Conservation (phyloP, 805 yeast species). For the Saccharomycopsis guyanensis region DNA sequence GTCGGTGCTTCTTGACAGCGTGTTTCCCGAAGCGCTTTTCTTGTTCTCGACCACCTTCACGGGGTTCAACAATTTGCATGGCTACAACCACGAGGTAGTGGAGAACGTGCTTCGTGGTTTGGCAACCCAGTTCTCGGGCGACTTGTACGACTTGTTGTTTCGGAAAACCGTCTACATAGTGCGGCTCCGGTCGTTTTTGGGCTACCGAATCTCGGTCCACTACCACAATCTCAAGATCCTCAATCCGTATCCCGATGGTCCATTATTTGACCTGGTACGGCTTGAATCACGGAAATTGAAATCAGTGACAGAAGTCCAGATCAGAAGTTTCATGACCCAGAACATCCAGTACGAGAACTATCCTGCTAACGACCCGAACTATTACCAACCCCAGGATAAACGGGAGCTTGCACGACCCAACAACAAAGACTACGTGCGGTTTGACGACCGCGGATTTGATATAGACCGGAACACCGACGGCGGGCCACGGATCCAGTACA, state of each 20-base stretch:
- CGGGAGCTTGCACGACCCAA: too few species aligned
- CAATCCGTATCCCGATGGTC: constrained; percentile 1
- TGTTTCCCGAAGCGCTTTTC: constrained; percentile 2
- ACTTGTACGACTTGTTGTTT: constrained; percentile 5
- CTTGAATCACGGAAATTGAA: constrained; percentile 12
- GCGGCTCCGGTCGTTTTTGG: background rate
- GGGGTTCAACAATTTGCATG: background rate
- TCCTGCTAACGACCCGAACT: background rate
- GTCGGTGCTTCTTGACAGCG: constrained; percentile 1
- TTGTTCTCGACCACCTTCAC: constrained; percentile 6
- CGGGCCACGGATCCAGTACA: too few species aligned
- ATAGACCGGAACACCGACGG: too few species aligned
- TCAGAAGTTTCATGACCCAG: constrained; percentile 5
- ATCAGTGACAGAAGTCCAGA: constrained; percentile 11
- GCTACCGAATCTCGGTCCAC: too few species aligned
- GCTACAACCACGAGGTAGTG: background rate
- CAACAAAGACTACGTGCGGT: too few species aligned
- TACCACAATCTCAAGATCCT: background rate
- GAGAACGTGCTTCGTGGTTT: constrained; percentile 1
- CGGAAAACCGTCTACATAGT: constrained; percentile 1
- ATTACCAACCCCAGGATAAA: too few species aligned
- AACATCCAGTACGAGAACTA: constrained; percentile 11
- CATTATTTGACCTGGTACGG: background rate
- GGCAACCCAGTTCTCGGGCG: background rate
- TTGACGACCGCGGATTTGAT: too few species aligned